Base-by-base conservation (phyloP, 2,329 filamentous ascomycete species). In the Penicillium griseofulvum region DNA sequence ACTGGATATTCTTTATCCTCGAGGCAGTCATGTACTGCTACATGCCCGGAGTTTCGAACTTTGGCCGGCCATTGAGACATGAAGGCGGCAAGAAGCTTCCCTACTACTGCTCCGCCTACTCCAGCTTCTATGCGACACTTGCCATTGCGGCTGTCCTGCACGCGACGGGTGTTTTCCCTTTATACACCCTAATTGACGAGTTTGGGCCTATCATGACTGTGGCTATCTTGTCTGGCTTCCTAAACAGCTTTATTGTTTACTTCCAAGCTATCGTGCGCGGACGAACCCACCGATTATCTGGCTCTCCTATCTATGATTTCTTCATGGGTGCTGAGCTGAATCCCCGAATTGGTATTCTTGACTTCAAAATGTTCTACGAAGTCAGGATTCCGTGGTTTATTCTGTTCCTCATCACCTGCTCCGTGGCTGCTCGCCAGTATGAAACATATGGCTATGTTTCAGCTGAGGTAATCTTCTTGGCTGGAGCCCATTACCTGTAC, bases 311-410 rank as follows among this genome's bases (percentile, higher is more conserved):
- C 64, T 93, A 94, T 72, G 90, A 95, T 76, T 94, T 93, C 76
- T 94, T 93, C 78, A 91, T 94, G 85, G 90, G 90, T 43, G 88
- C 89, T 22, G 90, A 95, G 77, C 79, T 94, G 54, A 94, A 94
- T 75, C 90, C 90, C 5, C 83, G 90, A 60, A 81, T 97, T 68
- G 86, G 85, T 54, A 87, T 89, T 66, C 76, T 95, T 41, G 90
- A 95, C 74, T 90, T 94, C 78, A 95, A 94, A 78, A 94, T 95
- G 90, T 96, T 96, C 77, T 93, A 90, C 67, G 91, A 96, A 71
- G 91, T 96, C 56, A 87, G 91, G 63, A 84, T 96, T 58, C 91
- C 91, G 12, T 96, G 91, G 91, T 96, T 87, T 74, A 92, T 95
- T 62, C 81, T 96, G 26, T 88, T 95, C 68, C 83, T 92, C 51